A percentile compares a stretch with the other conserved stretches of the same genome.
Evolutionary conservation across 352 stramenopile genomes (phyloP).

Genomic region (Pythium folliculosum): DNA sequence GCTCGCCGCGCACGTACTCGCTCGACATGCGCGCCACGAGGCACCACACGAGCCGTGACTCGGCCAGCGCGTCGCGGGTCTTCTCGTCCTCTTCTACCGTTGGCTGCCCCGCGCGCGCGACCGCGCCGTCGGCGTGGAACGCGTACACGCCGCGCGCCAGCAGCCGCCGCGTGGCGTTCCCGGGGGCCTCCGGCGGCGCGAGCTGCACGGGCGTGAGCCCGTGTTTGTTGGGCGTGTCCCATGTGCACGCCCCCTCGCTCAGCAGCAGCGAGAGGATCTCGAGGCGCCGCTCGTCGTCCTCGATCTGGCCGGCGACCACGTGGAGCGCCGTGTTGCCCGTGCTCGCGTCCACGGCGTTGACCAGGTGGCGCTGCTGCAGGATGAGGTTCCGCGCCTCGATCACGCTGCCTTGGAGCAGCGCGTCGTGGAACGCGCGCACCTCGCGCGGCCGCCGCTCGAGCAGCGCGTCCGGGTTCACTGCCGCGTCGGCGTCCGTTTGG

Average conservation of each 20-base stretch:
- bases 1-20: slow-evolving; percentile 41
- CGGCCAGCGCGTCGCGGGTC: neutral
- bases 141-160: slow-evolving; percentile 53
- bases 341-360: slow-evolving; percentile 52
- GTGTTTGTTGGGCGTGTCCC: slow-evolving; percentile 50
- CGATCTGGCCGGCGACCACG: slow-evolving; percentile 44
- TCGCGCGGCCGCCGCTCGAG: slow-evolving; percentile 19
- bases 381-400: slow-evolving; percentile 57
- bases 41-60: slow-evolving; percentile 52
- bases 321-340: slow-evolving; percentile 66
- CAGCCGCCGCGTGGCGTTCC: slow-evolving; percentile 32
- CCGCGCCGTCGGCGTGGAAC: slow-evolving; percentile 34
- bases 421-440: slow-evolving; percentile 47
- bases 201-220: slow-evolving; percentile 55
- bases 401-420: slow-evolving; percentile 49
- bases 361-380: slow-evolving; percentile 45
- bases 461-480: slow-evolving; percentile 1
- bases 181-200: slow-evolving; percentile 13
- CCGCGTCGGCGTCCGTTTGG: neutral
- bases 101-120: slow-evolving; percentile 11
- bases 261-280: slow-evolving; percentile 53
- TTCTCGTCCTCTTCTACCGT: neutral
- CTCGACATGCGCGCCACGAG: slow-evolving; percentile 54
- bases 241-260: slow-evolving; percentile 53
- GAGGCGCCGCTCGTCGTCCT: slow-evolving; percentile 46